Evolutionary conservation across 2,329 filamentous ascomycete genomes (phyloP).

Genomic region (Acrocalymma vagum): DNA sequence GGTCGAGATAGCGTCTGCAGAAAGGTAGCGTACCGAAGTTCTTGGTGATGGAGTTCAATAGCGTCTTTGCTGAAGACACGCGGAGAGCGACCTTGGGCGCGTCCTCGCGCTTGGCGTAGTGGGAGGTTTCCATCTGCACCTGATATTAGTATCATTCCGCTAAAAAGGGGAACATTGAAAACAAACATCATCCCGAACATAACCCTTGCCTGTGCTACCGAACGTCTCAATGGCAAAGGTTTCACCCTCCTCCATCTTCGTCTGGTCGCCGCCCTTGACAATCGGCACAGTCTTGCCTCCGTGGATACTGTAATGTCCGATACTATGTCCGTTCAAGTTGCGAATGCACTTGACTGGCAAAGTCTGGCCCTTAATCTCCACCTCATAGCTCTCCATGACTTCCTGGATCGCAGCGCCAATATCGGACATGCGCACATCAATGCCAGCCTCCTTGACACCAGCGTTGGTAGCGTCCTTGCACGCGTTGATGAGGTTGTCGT

Average conservation of each 20-base stretch:
- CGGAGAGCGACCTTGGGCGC: slow-evolving; percentile 79
- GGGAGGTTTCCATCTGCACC: slow-evolving; percentile 76
- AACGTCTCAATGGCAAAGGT: slow-evolving; percentile 97
- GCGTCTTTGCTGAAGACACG: slow-evolving; percentile 81
- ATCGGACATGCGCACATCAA: slow-evolving; percentile 88
- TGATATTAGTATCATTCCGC: slow-evolving; percentile 12
- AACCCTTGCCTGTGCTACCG: slow-evolving; percentile 89
- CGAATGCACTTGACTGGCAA: slow-evolving; percentile 85
- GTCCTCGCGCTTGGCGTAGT: slow-evolving; percentile 81
- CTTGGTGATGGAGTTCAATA: slow-evolving; percentile 91
- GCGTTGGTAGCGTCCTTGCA: slow-evolving; percentile 75
- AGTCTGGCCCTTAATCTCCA: slow-evolving; percentile 80
- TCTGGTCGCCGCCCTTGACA: slow-evolving; percentile 85
- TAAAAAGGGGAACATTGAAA: neutral
- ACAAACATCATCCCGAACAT: slow-evolving; percentile 81
- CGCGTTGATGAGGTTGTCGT: slow-evolving; percentile 72
- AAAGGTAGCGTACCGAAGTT: slow-evolving; percentile 95
- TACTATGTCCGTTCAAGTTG: slow-evolving; percentile 90
- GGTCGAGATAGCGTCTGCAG: slow-evolving; percentile 89
- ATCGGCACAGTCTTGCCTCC: slow-evolving; percentile 94
- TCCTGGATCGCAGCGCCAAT: slow-evolving; percentile 87
- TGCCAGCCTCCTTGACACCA: slow-evolving; percentile 87
- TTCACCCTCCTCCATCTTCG: slow-evolving; percentile 98
- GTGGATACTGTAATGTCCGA: slow-evolving; percentile 88
- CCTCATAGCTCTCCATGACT: slow-evolving; percentile 91